These are phyloP conservation scores for Pichia gijzeniarum DNA, from an alignment of 805 yeast genomes.

Conservation along the genomic window DNA sequence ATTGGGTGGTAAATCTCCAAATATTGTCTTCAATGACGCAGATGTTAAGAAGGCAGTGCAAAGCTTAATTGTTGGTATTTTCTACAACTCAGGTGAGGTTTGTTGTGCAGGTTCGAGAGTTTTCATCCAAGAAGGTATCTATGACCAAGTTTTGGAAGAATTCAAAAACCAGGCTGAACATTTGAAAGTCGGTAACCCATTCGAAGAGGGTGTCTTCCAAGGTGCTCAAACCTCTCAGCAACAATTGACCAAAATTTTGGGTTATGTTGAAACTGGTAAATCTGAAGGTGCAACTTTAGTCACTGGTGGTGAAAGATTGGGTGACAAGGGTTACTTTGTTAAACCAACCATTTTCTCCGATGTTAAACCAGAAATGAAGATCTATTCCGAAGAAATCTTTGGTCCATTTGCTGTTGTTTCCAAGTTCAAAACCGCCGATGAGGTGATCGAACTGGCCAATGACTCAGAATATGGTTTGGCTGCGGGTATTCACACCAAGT, in stretches of 20 bases:
- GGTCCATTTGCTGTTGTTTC: conserved; percentile 81
- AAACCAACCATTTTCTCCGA: conserved; percentile 85
- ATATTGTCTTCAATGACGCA: conserved; percentile 74
- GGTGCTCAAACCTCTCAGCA: conserved; percentile 70
- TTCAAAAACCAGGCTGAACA: conserved; percentile 43
- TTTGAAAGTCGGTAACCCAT: conserved; percentile 73
- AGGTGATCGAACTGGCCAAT: conserved; percentile 68
- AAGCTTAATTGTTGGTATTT: conserved; percentile 66
- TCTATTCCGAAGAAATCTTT: conserved; percentile 85
- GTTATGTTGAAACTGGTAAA: conserved; percentile 58
- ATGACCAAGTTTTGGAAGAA: conserved; percentile 57
- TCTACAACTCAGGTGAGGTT: conserved; percentile 87
- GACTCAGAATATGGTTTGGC: conserved; percentile 79
- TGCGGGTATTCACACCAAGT: conserved; percentile 77
- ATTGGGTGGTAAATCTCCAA: conserved; percentile 88
- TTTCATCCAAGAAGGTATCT: conserved; percentile 64
- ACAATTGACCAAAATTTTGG: conserved; percentile 60
- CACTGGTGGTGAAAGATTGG: conserved; percentile 76
- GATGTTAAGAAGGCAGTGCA: conserved; percentile 59
- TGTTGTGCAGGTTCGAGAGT: conserved; percentile 91
- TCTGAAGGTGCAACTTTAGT: conserved; percentile 63
- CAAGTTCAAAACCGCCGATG: conserved; percentile 67
- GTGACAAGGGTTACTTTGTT: conserved; percentile 63
- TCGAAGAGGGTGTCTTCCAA: conserved; percentile 60
- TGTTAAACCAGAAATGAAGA: conserved; percentile 64